Percentiles rank a stretch among this genome's conserved stretches.
These are phyloP conservation scores for Vigna hirtella DNA, from an alignment of 306 rosid species.

Conservation along the genomic window DNA sequence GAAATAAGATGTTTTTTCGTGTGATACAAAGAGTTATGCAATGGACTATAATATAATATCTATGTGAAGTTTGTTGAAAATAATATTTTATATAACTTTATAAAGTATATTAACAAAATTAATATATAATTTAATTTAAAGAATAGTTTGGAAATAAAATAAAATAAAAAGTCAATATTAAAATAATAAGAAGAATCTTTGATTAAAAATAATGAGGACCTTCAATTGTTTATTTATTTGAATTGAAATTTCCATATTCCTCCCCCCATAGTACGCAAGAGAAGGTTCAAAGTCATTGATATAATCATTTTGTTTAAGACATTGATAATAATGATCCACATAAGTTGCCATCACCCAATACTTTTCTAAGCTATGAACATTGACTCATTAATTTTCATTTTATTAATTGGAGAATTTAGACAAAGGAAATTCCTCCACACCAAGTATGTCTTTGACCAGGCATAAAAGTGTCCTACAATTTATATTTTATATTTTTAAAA, in stretches of 20 bases:
- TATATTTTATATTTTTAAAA: too few species aligned
- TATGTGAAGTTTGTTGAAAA: too few species aligned
- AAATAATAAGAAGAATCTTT: neutral
- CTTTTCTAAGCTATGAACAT: slow-evolving; percentile 31
- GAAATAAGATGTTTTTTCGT: too few species aligned
- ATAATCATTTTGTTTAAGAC: slow-evolving; percentile 29
- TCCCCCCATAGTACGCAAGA: neutral
- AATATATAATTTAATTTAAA: too few species aligned
- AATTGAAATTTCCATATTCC: slow-evolving; percentile 1
- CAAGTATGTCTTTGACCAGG: slow-evolving; percentile 13
- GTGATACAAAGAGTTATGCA: too few species aligned
- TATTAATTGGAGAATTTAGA: neutral
- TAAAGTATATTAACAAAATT: too few species aligned
- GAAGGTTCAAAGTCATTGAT: slow-evolving; percentile 38
- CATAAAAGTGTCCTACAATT: neutral
- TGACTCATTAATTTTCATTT: slow-evolving; percentile 19
- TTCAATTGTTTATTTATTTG: neutral
- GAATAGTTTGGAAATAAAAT: too few species aligned
- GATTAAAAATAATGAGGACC: neutral
- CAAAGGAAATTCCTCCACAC: slow-evolving; percentile 11
- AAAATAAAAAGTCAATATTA: too few species aligned
- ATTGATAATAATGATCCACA: slow-evolving; percentile 38
- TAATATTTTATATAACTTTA: too few species aligned
- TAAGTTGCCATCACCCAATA: slow-evolving; percentile 28
- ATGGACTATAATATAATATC: too few species aligned